Conservation (phyloP, 306 rosid genomes). For the Cucurbita ficifolia region DNA sequence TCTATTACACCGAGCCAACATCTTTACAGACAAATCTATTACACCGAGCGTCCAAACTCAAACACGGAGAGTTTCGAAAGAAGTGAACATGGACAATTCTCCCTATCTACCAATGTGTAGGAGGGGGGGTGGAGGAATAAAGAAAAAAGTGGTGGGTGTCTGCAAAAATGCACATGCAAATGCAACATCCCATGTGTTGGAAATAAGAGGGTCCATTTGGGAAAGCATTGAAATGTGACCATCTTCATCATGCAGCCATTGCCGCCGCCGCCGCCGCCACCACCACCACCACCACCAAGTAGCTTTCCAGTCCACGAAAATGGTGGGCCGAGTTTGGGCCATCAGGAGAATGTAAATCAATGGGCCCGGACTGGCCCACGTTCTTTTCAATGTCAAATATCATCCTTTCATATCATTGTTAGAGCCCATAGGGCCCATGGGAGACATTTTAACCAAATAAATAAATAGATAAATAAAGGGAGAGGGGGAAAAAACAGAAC, state of each 20-base stretch:
- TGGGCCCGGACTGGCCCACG: background rate
- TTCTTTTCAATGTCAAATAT: background rate
- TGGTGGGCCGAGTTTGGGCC: constrained; percentile 2
- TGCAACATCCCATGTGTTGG: constrained; percentile 31
- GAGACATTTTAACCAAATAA: background rate
- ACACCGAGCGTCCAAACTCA: too few relatives aligned
- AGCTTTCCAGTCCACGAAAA: too few relatives aligned
- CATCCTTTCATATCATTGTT: background rate
- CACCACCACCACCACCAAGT: too few relatives aligned
- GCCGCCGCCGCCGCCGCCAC: too few relatives aligned
- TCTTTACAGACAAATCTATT: too few relatives aligned
- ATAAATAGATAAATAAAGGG: too few relatives aligned
- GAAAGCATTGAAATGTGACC: background rate
- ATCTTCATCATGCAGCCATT: too few relatives aligned
- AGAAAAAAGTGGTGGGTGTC: constrained; percentile 6
- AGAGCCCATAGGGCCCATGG: background rate
- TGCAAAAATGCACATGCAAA: constrained; percentile 21
- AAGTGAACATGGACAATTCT: too few relatives aligned
- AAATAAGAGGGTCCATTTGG: constrained; percentile 11
- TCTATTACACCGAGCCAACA: too few relatives aligned
- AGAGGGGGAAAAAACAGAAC: background rate
- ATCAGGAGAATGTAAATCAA: background rate
- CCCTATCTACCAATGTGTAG: background rate
- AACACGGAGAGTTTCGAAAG: too few relatives aligned
- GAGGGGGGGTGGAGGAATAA: background rate